These are phyloP conservation scores for Hyphopichia khmerensis DNA, from an alignment of 1,139 yeast species.

Conservation along the genomic window DNA sequence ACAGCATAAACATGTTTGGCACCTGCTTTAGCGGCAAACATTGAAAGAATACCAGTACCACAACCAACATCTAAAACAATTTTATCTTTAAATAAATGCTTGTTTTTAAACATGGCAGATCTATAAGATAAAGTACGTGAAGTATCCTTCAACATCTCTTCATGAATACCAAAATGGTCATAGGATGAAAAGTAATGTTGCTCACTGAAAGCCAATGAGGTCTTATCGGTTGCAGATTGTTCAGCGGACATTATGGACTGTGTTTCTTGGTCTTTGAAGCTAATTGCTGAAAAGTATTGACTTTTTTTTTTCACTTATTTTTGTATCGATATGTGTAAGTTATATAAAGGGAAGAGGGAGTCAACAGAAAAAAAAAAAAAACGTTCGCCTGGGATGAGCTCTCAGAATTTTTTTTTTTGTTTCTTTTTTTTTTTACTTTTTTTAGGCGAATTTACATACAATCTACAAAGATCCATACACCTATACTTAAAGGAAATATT, in stretches of 20 bases:
- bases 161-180: slow-evolving; percentile 97
- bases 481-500: background rate
- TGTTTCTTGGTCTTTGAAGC: background rate
- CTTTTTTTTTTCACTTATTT: too few species aligned
- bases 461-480: too few species aligned
- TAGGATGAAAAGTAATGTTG: slow-evolving; percentile 94
- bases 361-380: background rate
- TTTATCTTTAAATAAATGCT: slow-evolving; percentile 86
- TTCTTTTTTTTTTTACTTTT: too few species aligned
- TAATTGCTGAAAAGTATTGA: too few species aligned
- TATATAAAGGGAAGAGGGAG: background rate
- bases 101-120: slow-evolving; percentile 89
- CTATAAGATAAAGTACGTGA: slow-evolving; percentile 91
- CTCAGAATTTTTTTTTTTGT: too few species aligned
- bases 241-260: background rate
- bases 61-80: slow-evolving; percentile 98
- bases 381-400: background rate
- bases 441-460: too few species aligned
- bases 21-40: slow-evolving; percentile 98
- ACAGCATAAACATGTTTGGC: slow-evolving; percentile 97
- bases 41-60: slow-evolving; percentile 94
- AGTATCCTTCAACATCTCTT: slow-evolving; percentile 96
- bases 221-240: slow-evolving; percentile 52
- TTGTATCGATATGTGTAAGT: background rate
- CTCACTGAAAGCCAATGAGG: slow-evolving; percentile 60